Percentiles rank a stretch among this genome's conserved stretches.
phyloP scores from a whole-genome alignment of 495 filamentous ascomycete genomes.

The Penicillium diatomitis region DNA sequence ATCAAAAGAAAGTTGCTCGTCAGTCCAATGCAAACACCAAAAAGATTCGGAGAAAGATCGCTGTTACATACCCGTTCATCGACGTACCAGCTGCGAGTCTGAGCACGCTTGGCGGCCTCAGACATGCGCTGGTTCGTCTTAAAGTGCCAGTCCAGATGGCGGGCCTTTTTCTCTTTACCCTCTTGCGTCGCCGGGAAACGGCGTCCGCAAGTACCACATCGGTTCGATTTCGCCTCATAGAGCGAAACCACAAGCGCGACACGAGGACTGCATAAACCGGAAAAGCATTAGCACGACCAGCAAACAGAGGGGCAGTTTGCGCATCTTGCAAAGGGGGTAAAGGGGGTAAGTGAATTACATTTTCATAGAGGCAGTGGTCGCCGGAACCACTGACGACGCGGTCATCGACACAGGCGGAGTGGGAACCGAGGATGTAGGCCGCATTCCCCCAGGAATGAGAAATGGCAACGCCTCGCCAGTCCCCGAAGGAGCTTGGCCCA shows the following conservation, averaged over 20 bases:
- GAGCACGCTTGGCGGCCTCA: constrained; percentile 70
- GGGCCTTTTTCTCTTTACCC: constrained; percentile 75
- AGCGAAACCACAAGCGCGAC: constrained; percentile 61
- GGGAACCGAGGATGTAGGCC: constrained; percentile 25
- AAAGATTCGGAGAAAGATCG: not conserved
- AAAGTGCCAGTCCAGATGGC: constrained; percentile 98
- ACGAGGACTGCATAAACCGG: constrained; percentile 53
- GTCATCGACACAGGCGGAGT: constrained; percentile 15
- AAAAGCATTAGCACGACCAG: constrained; percentile 12
- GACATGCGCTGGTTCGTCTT: constrained; percentile 80
- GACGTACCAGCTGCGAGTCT: constrained; percentile 88
- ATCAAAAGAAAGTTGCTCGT: not conserved
- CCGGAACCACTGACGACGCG: constrained; percentile 41
- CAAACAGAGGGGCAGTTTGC: too few species aligned
- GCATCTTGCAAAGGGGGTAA: too few species aligned
- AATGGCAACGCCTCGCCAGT: constrained; percentile 28
- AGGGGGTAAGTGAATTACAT: constrained; percentile 38
- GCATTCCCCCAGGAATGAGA: constrained; percentile 33
- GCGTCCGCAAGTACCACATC: constrained; percentile 84
- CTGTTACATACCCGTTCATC: constrained; percentile 66
- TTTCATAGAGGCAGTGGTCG: constrained; percentile 69
- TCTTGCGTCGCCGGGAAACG: constrained; percentile 70
- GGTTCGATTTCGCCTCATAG: constrained; percentile 70
- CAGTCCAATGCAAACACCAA: not conserved
- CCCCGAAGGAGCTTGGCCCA: constrained; percentile 10